Evolutionary conservation across 495 filamentous ascomycete species (phyloP).

Genomic region (Penicillium bovifimosum): DNA sequence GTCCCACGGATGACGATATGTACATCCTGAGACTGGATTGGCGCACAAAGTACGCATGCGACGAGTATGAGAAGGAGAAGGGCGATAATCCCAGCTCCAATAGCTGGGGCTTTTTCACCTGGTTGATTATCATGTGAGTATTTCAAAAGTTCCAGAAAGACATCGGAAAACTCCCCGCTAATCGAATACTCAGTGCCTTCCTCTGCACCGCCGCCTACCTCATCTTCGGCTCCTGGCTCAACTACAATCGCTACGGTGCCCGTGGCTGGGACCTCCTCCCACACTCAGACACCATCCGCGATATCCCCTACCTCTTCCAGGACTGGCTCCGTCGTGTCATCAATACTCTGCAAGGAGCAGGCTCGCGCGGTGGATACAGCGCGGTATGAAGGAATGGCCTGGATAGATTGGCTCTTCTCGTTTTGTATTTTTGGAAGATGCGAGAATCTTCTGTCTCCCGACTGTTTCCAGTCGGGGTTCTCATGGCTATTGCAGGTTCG

Average conservation of each 20-base stretch:
- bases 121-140: slow-evolving; percentile 93
- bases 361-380: slow-evolving; percentile 84
- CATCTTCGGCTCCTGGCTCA: slow-evolving; percentile 97
- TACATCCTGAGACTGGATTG: slow-evolving; percentile 68
- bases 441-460: background rate
- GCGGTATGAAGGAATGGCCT: slow-evolving; percentile 57
- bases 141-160: background rate
- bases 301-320: slow-evolving; percentile 85
- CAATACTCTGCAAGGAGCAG: slow-evolving; percentile 75
- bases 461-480: background rate
- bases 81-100: slow-evolving; percentile 28
- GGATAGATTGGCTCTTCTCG: background rate
- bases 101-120: slow-evolving; percentile 93
- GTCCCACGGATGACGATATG: slow-evolving; percentile 40
- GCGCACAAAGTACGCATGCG: slow-evolving; percentile 81
- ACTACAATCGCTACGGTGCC: slow-evolving; percentile 94
- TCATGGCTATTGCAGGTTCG: too few relatives aligned
- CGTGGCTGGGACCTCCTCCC: slow-evolving; percentile 94
- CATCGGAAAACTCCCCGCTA: background rate
- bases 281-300: slow-evolving; percentile 85
- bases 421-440: slow-evolving; percentile 3
- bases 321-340: slow-evolving; percentile 76
- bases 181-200: slow-evolving; percentile 57
- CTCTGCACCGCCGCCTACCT: slow-evolving; percentile 82
- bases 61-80: slow-evolving; percentile 45